These are phyloP conservation scores for Aspergillus conjunctus DNA, from an alignment of 495 filamentous ascomycete species.

Conservation along the genomic window DNA sequence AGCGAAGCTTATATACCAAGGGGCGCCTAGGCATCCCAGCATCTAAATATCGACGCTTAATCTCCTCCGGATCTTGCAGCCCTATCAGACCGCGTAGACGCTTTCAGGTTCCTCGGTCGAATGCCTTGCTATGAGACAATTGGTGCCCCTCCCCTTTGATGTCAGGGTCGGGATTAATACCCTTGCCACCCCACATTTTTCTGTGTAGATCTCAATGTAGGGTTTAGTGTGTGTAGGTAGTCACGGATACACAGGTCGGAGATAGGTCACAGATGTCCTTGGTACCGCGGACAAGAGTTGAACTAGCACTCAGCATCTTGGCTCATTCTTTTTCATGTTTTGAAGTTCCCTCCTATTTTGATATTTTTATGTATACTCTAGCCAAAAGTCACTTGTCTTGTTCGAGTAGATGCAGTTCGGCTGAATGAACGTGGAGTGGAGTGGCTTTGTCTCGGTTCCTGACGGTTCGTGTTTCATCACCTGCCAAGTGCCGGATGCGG, in stretches of 20 bases:
- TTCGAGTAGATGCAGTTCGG: no score
- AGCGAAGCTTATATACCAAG: conserved; percentile 7
- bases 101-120: not conserved
- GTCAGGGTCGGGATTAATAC: not conserved
- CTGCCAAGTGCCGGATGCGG: not conserved
- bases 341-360: not conserved
- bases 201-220: not conserved
- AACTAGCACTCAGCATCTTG: no score
- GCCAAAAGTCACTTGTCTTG: not conserved
- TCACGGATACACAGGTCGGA: not conserved
- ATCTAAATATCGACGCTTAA: not conserved
- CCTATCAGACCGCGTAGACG: not conserved
- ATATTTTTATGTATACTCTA: not conserved
- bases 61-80: not conserved
- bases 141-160: not conserved
- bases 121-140: not conserved
- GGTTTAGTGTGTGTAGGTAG: not conserved
- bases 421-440: no score
- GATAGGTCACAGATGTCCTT: no score
- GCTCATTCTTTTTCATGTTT: not conserved
- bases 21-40: not conserved
- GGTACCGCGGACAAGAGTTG: no score
- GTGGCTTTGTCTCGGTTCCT: not conserved
- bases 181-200: not conserved
- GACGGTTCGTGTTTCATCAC: not conserved